phyloP scores from a whole-genome alignment of 192 early-diverging fungal species.

The Thoreauomyces humboldtii region DNA sequence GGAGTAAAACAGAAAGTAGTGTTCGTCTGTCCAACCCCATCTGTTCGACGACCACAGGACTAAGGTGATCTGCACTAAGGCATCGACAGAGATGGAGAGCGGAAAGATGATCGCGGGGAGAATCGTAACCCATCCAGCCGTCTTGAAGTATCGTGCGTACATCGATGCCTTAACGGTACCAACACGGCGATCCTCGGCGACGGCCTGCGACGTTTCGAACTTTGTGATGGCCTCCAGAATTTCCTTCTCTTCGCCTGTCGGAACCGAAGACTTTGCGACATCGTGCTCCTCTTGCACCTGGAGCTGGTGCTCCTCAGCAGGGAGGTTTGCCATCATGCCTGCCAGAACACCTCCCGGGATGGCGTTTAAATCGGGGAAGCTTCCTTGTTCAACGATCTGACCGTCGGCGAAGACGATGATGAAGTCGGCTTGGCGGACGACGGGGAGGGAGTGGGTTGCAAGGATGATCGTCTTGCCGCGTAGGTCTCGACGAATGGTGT shows the following conservation, averaged over 20 bases:
- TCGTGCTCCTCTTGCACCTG: not conserved
- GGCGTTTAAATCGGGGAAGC: not conserved
- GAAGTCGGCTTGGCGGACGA: conserved; percentile 62
- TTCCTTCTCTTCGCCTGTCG: not conserved
- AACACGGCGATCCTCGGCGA: conserved; percentile 10
- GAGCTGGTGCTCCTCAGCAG: not conserved
- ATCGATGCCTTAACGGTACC: conserved; percentile 40
- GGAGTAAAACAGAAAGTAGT: not conserved
- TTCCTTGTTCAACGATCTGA: conserved; percentile 55
- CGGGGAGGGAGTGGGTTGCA: conserved; percentile 63
- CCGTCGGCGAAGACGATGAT: conserved; percentile 65
- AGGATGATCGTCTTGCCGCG: conserved; percentile 65
- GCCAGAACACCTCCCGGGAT: not conserved
- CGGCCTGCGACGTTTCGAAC: conserved; percentile 3
- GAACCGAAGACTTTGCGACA: not conserved
- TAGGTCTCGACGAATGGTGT: conserved; percentile 56
- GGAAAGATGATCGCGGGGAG: not conserved
- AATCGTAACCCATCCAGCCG: conserved; percentile 8
- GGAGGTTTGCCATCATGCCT: not conserved
- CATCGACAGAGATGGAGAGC: not conserved
- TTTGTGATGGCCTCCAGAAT: not conserved
- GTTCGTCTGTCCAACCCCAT: conserved; percentile 1
- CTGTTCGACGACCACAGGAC: not conserved
- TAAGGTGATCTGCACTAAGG: not conserved
- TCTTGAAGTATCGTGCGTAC: conserved; percentile 38